phyloP scores from a whole-genome alignment of 257 asterid species.

The Leonotis leonurus region DNA sequence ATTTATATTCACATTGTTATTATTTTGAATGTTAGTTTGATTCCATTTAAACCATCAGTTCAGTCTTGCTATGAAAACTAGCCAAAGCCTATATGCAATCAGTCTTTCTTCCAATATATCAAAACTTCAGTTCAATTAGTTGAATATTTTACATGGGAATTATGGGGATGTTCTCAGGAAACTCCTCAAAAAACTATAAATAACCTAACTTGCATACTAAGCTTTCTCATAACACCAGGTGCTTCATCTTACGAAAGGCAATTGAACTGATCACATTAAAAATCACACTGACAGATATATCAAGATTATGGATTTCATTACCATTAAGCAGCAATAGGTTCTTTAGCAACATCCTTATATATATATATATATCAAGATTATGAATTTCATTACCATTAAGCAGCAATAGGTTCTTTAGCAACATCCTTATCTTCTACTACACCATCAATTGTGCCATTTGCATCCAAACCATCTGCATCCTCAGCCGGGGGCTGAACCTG shows the following conservation, averaged over 20 bases:
- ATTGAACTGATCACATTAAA: no score
- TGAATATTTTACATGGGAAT: no score
- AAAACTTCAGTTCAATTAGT: no score
- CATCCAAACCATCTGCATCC: constrained; percentile 53
- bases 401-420: constrained; percentile 33
- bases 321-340: constrained; percentile 36
- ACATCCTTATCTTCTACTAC: constrained; percentile 42
- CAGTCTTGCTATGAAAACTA: neutral
- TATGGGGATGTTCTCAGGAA: neutral
- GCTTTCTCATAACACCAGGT: no score
- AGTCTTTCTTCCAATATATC: neutral
- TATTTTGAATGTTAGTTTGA: neutral
- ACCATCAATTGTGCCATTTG: constrained; percentile 31
- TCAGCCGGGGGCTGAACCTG: constrained; percentile 95
- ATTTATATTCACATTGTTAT: neutral
- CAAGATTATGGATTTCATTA: no score
- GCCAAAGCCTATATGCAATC: neutral
- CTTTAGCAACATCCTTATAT: constrained; percentile 9
- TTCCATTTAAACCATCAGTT: no score
- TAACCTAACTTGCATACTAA: no score
- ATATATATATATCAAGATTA: neutral
- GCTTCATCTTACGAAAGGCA: no score
- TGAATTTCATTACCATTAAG: constrained; percentile 25
- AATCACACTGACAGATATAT: no score
- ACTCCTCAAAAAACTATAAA: no score